Base-by-base conservation (phyloP, 169 alveolate genomes). In the Eimeria tenella region DNA sequence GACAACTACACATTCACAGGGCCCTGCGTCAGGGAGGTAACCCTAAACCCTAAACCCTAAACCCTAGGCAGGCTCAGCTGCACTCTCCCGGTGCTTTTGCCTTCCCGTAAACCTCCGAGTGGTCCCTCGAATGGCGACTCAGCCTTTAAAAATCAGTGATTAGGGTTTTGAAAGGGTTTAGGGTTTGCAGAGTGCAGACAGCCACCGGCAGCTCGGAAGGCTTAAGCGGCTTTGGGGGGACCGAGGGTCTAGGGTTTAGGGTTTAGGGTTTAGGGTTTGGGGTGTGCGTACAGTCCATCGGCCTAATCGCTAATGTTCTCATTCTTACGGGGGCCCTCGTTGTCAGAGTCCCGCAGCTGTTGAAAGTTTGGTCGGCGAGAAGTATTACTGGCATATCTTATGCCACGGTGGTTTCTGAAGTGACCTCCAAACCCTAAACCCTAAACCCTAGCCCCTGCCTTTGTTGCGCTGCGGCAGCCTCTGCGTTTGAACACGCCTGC, bases 251-350 rank as follows among this genome's bases (percentile, higher is more conserved):
- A 11, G 68, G 68, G 68, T 10, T 58, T 58, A 31, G 42, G 42
- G 68, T 10, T 58, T 58, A 31, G 42, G 42, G 42, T 31, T 31
- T 31, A 31, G 42, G 42, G 42, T 31, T 31, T 31, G 42, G 42
- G 42, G 42, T 31, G 42, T 31, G 2, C 42, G 42, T 31, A 31
- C 42, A 31, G 42, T 31, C 42, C 42, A 31, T 31, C 42, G 42
- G 42, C 42, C 97, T 98, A 88, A 95, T 97, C 68, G 1, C 19
- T 17, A 58, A 58, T 17, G 11, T 11, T 17, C 21, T 17, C 68
- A 58, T 58, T 58, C 19, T 58, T 10, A 11, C 19, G 68, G 68
- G 68, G 19, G 68, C 21, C 68, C 68, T 58, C 68, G 68, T 58
- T 58, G 68, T 58, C 68, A 58, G 68, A 58, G 11, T 58, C 21